Percentiles rank a stretch among this genome's conserved stretches.
Evolutionary conservation across 2,329 filamentous ascomycete species (phyloP).

Genomic region (Aphanocladium album): DNA sequence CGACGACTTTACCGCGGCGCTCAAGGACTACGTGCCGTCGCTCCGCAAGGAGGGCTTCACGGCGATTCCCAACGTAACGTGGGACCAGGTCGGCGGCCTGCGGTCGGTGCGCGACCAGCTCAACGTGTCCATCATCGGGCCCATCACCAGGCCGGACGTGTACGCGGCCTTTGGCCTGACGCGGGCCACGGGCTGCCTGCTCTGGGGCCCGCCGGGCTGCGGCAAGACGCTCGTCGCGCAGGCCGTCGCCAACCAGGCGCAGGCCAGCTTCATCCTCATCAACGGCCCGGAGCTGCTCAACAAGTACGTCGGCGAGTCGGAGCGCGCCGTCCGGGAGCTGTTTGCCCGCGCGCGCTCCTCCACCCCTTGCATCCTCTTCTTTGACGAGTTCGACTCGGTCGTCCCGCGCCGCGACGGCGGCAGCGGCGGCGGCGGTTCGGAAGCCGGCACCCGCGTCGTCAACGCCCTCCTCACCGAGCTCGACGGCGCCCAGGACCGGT

Average conservation of each 20-base stretch:
- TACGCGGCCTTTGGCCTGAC: slow-evolving; percentile 75
- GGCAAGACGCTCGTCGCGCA: slow-evolving; percentile 96
- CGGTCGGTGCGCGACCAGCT: slow-evolving; percentile 74
- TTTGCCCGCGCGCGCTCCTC: slow-evolving; percentile 84
- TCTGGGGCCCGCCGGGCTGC: slow-evolving; percentile 95
- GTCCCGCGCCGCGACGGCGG: slow-evolving; percentile 79
- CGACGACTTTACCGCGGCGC: slow-evolving; percentile 65
- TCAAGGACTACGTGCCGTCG: slow-evolving; percentile 59
- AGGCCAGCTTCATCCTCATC: slow-evolving; percentile 97
- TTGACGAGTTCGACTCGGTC: slow-evolving; percentile 92
- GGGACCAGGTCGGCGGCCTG: slow-evolving; percentile 86
- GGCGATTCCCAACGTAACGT: slow-evolving; percentile 88
- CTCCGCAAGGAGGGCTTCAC: slow-evolving; percentile 88
- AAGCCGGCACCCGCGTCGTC: slow-evolving; percentile 83
- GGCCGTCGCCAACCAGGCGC: slow-evolving; percentile 89
- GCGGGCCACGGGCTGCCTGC: slow-evolving; percentile 78
- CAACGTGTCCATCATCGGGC: slow-evolving; percentile 78
- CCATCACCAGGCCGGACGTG: slow-evolving; percentile 74
- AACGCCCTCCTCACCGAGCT: slow-evolving; percentile 94
- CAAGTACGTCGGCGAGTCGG: slow-evolving; percentile 96
- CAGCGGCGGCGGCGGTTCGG: slow-evolving; percentile 59
- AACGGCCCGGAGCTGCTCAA: slow-evolving; percentile 95
- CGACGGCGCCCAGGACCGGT: slow-evolving; percentile 74
- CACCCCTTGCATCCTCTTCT: slow-evolving; percentile 92
- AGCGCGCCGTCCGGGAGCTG: slow-evolving; percentile 86